Evolutionary conservation across 352 stramenopile species (phyloP).

Genomic region (Pythium guiyangense): DNA sequence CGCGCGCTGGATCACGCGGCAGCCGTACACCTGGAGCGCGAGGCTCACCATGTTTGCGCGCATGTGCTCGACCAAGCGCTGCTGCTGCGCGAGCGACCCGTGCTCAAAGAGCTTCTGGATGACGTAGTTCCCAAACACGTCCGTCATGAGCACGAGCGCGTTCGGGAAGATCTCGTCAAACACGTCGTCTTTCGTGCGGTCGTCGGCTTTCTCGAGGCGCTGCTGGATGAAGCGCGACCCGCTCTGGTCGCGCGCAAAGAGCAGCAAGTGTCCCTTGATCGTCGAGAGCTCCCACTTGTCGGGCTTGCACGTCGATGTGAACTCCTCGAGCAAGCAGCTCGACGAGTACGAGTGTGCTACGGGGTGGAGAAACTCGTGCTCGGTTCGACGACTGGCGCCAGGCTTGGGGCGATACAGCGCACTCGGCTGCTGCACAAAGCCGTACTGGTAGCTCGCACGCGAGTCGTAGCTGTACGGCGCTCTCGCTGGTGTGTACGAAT

Average conservation of each 20-base stretch:
- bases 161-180: constrained; percentile 85
- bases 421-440: constrained; percentile 16
- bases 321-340: constrained; percentile 77
- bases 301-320: constrained; percentile 57
- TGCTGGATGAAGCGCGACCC: constrained; percentile 88
- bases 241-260: constrained; percentile 85
- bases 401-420: constrained; percentile 30
- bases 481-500: constrained; percentile 1
- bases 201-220: constrained; percentile 81
- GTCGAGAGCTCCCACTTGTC: constrained; percentile 79
- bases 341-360: constrained; percentile 62
- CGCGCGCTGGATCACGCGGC: constrained; percentile 95
- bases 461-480: constrained; percentile 14
- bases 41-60: constrained; percentile 93
- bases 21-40: constrained; percentile 95
- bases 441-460: constrained; percentile 19
- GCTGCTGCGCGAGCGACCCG: constrained; percentile 85
- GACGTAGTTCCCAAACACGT: constrained; percentile 99
- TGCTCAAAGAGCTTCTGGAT: constrained; percentile 98
- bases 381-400: constrained; percentile 17
- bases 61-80: constrained; percentile 83
- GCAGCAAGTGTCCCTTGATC: constrained; percentile 80
- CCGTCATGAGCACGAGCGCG: constrained; percentile 81
- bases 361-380: constrained; percentile 45
- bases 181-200: constrained; percentile 59